Conservation (phyloP, 2,329 filamentous ascomycete species). For the Pseudovirgaria hyperparasitica region DNA sequence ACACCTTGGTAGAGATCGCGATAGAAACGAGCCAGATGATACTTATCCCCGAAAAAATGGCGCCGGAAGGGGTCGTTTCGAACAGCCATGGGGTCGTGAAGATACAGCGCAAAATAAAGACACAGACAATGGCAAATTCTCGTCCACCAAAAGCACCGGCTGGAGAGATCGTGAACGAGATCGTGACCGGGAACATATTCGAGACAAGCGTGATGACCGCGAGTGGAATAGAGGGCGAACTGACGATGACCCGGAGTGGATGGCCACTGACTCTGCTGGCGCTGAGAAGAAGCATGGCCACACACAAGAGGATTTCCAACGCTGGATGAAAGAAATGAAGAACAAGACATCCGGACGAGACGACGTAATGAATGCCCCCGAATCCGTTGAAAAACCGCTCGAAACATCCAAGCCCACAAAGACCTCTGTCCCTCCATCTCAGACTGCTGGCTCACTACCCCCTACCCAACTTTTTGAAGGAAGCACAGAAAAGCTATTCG, state of each 20-base stretch:
- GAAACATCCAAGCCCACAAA: constrained; percentile 11
- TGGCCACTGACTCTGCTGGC: constrained; percentile 53
- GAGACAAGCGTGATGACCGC: constrained; percentile 27
- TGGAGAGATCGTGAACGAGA: constrained; percentile 38
- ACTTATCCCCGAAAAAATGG: constrained; percentile 50
- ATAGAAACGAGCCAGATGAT: constrained; percentile 42
- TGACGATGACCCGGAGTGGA: constrained; percentile 71
- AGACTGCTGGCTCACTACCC: constrained; percentile 6
- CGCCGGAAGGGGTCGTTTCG: constrained; percentile 50
- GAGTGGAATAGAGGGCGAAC: constrained; percentile 44
- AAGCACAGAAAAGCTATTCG: constrained; percentile 67
- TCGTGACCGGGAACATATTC: constrained; percentile 23
- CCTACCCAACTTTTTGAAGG: constrained; percentile 42
- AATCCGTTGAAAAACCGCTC: constrained; percentile 3
- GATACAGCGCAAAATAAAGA: constrained; percentile 27
- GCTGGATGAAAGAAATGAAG: constrained; percentile 89
- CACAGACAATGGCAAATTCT: constrained; percentile 29
- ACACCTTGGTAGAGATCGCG: constrained; percentile 42
- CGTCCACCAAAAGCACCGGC: constrained; percentile 37
- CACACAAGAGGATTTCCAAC: constrained; percentile 84
- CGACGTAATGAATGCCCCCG: constrained; percentile 13
- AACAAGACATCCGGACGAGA: constrained; percentile 39
- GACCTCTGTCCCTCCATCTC: too few species aligned
- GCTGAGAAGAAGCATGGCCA: constrained; percentile 58
- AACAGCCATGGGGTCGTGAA: constrained; percentile 58